Conservation (phyloP, 768 basidiomycete species). For the Mycena alexandri region DNA sequence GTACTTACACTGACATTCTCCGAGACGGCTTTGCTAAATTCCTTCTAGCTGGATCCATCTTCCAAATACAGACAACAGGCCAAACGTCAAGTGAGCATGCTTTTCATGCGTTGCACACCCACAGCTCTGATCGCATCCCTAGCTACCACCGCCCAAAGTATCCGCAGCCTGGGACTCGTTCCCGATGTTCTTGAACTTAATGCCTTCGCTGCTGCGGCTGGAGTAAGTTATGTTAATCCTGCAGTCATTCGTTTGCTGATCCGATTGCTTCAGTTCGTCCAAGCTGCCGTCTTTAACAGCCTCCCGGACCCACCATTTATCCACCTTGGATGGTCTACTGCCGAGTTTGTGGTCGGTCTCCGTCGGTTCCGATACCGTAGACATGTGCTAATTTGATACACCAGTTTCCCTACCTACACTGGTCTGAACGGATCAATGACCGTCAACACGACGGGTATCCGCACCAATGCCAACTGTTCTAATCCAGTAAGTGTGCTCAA, state of each 20-base stretch:
- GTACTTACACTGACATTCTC: slow-evolving; percentile 50
- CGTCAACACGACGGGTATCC: slow-evolving; percentile 54
- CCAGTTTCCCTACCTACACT: slow-evolving; percentile 48
- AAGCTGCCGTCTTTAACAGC: slow-evolving; percentile 44
- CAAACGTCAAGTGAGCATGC: slow-evolving; percentile 23
- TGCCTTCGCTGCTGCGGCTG: slow-evolving; percentile 71
- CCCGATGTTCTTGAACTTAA: slow-evolving; percentile 60
- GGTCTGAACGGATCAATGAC: slow-evolving; percentile 56
- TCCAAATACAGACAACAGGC: slow-evolving; percentile 49
- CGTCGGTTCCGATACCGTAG: not conserved
- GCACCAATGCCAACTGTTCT: slow-evolving; percentile 51
- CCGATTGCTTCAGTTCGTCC: slow-evolving; percentile 35
- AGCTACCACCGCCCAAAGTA: slow-evolving; percentile 58
- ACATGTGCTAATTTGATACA: not conserved
- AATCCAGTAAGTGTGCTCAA: slow-evolving; percentile 37
- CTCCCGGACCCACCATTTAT: slow-evolving; percentile 61
- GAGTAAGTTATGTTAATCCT: slow-evolving; percentile 50
- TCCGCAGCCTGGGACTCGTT: slow-evolving; percentile 58
- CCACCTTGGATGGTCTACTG: slow-evolving; percentile 52
- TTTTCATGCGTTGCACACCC: not conserved
- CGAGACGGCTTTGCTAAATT: slow-evolving; percentile 29
- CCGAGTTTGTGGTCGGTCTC: slow-evolving; percentile 44
- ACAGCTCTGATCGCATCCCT: slow-evolving; percentile 10
- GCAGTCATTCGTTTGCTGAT: not conserved
- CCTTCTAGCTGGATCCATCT: slow-evolving; percentile 56